Evolutionary conservation across 202 grass and related monocot genomes (phyloP), one percentile per base, ranked within the genome.

Genomic region (Zizania palustris): DNA sequence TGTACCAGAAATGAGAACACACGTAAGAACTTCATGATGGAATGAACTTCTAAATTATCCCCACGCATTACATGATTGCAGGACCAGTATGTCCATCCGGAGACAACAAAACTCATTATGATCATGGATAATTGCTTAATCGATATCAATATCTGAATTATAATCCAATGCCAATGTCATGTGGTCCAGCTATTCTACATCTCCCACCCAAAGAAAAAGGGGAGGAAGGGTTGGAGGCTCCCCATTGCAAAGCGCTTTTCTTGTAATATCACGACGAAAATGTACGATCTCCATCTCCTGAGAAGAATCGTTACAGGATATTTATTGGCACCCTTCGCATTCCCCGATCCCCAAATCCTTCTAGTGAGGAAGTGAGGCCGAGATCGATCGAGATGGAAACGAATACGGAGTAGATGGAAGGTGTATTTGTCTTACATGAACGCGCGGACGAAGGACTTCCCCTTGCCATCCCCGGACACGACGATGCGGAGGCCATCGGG

Each of bases 401-500:
- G 16, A 11, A 7, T 22, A n/a, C n/a, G n/a, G n/a, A n/a, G n/a
- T n/a, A 38, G 48, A 35, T 35, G 21, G 42, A 19, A 19, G 18
- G 70, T 3, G 20, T 9, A 71, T n/a, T 13, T 9, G 6, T 15
- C 85, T 87, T 82, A 94, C 95, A 98, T 86, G 66, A 92, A 98
- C 0, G 96, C 96, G 48, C 91, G 91, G 48, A 98, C 96, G 46
- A 98, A 86, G 40, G 96, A 85, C 48, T 95, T 98, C 2, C 96
- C 96, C 76, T 92, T 88, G 43, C 96, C 91, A 34, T 98, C 96
- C 53, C 96, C 96, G 7, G 83, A 90, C 2, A 91, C 96, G n/a
- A 98, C 91, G 54, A 98, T 98, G 61, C 96, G 78, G 18, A 92
- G 85, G 42, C 91, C 89, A 12, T 98, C 96, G 54, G 96, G 87